Evolutionary conservation across 768 basidiomycete genomes (phyloP), one percentile per base, ranked within the genome.

Genomic region (Flagelloscypha sp.): DNA sequence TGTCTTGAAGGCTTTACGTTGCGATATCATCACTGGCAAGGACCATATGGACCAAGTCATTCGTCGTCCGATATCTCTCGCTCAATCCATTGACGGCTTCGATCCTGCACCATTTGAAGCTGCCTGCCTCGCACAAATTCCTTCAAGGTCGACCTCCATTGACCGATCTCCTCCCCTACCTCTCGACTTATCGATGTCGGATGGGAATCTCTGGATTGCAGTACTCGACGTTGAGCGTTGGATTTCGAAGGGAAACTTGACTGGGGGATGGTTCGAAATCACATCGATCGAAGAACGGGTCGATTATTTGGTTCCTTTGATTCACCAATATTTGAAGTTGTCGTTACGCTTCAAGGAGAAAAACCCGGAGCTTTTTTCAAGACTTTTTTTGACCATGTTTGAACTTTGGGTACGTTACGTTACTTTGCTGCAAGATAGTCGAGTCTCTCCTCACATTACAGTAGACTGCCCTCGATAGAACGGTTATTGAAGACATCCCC

Each of bases 361-460:
- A 15, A 66, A 57, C 28, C 60, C 66, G 7, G 66, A 70, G 38
- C 43, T 54, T 21, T 25, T 53, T 4, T 72, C 70, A 0, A 35
- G 63, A 2, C 65, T 74, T 58, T 41, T 74, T 28, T 46, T 75
- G 30, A 65, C 64, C 4, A 39, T 63, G 21, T 45, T 72, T 16
- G 63, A 70, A 22, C 54, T 74, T 12, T 74, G 73, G 72, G 53
- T 66, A 1, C n/a, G n/a, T n/a, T n/a, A n/a, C n/a, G n/a, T n/a
- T n/a, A n/a, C n/a, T n/a, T n/a, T n/a, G n/a, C n/a, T n/a, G n/a
- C n/a, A n/a, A n/a, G n/a, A n/a, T n/a, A n/a, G n/a, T n/a, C n/a
- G n/a, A n/a, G n/a, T n/a, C n/a, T n/a, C n/a, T n/a, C n/a, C n/a
- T n/a, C n/a, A n/a, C n/a, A n/a, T n/a, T n/a, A n/a, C n/a, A n/a